phyloP scores from a whole-genome alignment of 225 moss, liverwort and hornwort genomes.

The Pleurozium schreberi region DNA sequence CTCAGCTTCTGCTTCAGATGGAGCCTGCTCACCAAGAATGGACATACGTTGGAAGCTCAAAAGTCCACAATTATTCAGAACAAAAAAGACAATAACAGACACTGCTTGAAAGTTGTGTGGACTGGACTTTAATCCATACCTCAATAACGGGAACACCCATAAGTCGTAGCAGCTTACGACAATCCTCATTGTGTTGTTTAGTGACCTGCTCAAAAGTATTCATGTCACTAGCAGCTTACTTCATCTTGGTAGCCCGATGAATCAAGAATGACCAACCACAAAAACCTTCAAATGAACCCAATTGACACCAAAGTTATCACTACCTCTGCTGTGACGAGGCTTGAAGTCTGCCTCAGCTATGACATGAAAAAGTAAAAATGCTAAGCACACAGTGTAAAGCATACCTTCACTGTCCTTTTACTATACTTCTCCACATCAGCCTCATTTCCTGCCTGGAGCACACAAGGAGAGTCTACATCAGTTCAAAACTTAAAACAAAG shows the following conservation, averaged over 20 bases:
- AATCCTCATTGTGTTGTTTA: conserved; percentile 94
- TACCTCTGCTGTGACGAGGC: neutral
- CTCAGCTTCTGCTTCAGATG: conserved; percentile 97
- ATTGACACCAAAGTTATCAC: neutral
- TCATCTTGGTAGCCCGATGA: neutral
- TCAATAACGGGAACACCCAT: conserved; percentile 99
- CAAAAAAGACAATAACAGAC: neutral
- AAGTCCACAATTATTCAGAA: neutral
- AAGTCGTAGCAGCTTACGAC: conserved; percentile 79
- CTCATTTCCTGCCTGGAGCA: conserved; percentile 45
- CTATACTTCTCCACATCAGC: conserved; percentile 92
- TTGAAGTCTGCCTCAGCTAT: neutral
- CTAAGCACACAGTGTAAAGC: neutral
- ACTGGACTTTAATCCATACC: conserved; percentile 12
- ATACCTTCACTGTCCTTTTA: conserved; percentile 87
- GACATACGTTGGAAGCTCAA: neutral
- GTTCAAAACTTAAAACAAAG: neutral
- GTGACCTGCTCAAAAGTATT: conserved; percentile 36
- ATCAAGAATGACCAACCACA: neutral
- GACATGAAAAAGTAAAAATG: neutral
- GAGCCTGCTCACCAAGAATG: conserved; percentile 44
- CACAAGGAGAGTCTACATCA: neutral
- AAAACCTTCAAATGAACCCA: neutral
- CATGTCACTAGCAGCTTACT: neutral
- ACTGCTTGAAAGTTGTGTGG: neutral